Conservation (phyloP, 1,284 basidiomycete genomes). For the Heliocybe sulcata region DNA sequence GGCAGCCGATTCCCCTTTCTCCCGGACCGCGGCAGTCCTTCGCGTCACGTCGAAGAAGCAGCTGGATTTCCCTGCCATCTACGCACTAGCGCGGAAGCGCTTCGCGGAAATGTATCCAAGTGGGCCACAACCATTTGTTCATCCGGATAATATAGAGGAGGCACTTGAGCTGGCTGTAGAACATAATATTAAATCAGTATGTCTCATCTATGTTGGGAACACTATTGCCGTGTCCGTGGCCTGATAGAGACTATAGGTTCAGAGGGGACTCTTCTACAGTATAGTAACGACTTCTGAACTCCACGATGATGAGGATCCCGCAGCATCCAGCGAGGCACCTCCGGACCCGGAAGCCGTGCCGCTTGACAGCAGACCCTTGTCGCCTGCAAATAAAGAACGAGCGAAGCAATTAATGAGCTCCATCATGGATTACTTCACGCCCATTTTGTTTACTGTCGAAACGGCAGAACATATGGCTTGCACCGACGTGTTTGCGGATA, state of each 20-base stretch:
- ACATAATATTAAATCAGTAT: constrained; percentile 36
- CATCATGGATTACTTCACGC: constrained; percentile 59
- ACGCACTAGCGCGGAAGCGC: constrained; percentile 31
- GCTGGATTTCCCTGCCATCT: constrained; percentile 47
- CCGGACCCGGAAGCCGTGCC: constrained; percentile 2
- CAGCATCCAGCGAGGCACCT: not conserved
- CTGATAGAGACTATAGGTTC: constrained; percentile 31
- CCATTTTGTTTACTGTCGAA: constrained; percentile 63
- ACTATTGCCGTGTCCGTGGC: not conserved
- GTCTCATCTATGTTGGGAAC: constrained; percentile 13
- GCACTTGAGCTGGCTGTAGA: constrained; percentile 41
- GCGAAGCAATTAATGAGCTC: constrained; percentile 33
- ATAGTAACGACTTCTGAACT: constrained; percentile 50
- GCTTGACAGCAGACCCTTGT: constrained; percentile 8
- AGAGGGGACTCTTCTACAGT: constrained; percentile 54
- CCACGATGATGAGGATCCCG: constrained; percentile 25
- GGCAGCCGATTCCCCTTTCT: constrained; percentile 30
- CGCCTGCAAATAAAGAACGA: constrained; percentile 17
- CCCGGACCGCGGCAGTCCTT: constrained; percentile 40
- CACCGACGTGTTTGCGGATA: constrained; percentile 60
- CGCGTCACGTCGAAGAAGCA: constrained; percentile 45
- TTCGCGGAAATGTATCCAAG: constrained; percentile 37
- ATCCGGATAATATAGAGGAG: constrained; percentile 31
- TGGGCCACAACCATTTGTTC: constrained; percentile 16
- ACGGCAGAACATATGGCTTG: constrained; percentile 64